Conservation (phyloP, 805 yeast species). For the Ogataea saltuana region DNA sequence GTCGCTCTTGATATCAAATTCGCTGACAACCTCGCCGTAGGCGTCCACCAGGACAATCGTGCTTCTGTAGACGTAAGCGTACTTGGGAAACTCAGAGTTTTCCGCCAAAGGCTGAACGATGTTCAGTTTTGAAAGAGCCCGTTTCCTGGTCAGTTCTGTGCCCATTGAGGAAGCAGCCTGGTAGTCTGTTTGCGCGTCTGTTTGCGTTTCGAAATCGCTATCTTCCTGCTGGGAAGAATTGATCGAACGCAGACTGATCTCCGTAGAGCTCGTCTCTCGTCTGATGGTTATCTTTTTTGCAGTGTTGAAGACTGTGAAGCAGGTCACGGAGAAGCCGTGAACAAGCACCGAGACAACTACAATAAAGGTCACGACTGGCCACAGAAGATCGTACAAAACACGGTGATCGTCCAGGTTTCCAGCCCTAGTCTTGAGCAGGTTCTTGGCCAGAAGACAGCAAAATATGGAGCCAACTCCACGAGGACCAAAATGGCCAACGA, state of each 20-base stretch:
- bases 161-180: background rate
- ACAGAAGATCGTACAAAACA: conserved; percentile 42
- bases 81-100: conserved; percentile 30
- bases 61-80: conserved; percentile 45
- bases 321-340: conserved; percentile 91
- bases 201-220: too few relatives aligned
- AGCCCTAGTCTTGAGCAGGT: conserved; percentile 35
- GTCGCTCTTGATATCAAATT: conserved; percentile 16
- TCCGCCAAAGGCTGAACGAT: conserved; percentile 9
- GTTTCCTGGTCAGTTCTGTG: background rate
- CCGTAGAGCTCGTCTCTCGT: conserved; percentile 21
- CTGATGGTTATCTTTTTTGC: conserved; percentile 36
- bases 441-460: conserved; percentile 77
- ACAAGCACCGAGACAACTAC: conserved; percentile 81
- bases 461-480: conserved; percentile 94
- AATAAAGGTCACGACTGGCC: conserved; percentile 84
- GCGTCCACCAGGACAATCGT: conserved; percentile 43
- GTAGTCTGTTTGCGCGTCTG: too few relatives aligned
- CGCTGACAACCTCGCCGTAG: conserved; percentile 45
- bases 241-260: background rate
- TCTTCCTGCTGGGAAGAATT: too few relatives aligned
- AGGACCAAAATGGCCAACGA: conserved; percentile 96
- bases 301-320: conserved; percentile 34
- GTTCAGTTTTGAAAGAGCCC: conserved; percentile 8
- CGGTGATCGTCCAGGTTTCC: conserved; percentile 17